Conservation (phyloP, 805 yeast species). For the Saccharomycopsis oosterbeekiorum region DNA sequence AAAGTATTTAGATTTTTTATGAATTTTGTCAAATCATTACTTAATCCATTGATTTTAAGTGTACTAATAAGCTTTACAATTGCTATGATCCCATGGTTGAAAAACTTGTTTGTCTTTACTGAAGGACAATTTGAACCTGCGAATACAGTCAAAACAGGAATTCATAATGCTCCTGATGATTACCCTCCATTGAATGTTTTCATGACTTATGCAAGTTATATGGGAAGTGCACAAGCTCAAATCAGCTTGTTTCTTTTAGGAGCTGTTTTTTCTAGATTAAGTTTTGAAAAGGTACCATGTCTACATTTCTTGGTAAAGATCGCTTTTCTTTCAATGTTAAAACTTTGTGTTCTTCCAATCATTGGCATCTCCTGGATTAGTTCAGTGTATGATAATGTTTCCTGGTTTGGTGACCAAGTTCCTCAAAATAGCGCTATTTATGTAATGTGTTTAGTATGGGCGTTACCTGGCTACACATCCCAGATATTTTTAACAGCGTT, state of each 20-base stretch:
- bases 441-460: constrained; percentile 62
- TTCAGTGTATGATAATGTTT: constrained; percentile 33
- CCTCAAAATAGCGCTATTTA: constrained; percentile 49
- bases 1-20: constrained; percentile 13
- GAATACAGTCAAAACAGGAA: constrained; percentile 22
- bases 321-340: constrained; percentile 44
- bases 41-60: constrained; percentile 62
- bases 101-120: constrained; percentile 52
- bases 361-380: constrained; percentile 62
- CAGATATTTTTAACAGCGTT: constrained; percentile 84
- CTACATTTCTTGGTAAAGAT: constrained; percentile 35
- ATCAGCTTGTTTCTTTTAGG: constrained; percentile 74
- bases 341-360: constrained; percentile 67
- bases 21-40: constrained; percentile 38
- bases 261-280: constrained; percentile 74
- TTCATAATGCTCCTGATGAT: constrained; percentile 75
- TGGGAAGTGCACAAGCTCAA: constrained; percentile 85
- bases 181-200: constrained; percentile 76
- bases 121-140: constrained; percentile 24
- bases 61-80: constrained; percentile 53
- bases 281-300: constrained; percentile 16
- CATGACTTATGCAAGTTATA: constrained; percentile 69
- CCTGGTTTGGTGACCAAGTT: constrained; percentile 29
- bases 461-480: constrained; percentile 81
- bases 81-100: constrained; percentile 79